A percentile compares a stretch with the other conserved stretches of the same genome.
Evolutionary conservation across 257 asterid species (phyloP).

Genomic region (Perilla frutescens): DNA sequence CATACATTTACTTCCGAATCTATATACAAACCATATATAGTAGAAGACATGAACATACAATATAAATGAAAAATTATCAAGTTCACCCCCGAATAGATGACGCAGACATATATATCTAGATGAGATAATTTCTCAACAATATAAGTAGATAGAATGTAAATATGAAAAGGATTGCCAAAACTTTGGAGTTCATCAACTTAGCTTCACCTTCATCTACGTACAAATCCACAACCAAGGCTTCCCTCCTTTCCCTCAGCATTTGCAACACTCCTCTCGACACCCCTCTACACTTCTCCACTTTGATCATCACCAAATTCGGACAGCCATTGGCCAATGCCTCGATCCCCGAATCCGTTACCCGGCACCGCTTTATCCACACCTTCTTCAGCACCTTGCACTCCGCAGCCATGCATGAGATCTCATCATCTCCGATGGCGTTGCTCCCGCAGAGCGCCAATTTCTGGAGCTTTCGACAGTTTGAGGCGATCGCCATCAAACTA

Average conservation of each 20-base stretch:
- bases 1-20: too few species aligned
- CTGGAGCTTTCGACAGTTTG: conserved; percentile 68
- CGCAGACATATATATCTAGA: neutral
- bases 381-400: conserved; percentile 69
- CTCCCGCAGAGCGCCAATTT: conserved; percentile 82
- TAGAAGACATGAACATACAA: too few species aligned
- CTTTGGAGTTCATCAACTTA: neutral
- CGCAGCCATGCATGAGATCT: conserved; percentile 66
- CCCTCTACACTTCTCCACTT: conserved; percentile 79
- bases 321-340: conserved; percentile 76
- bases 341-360: conserved; percentile 71
- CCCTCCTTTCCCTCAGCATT: conserved; percentile 70
- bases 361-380: conserved; percentile 79
- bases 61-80: neutral
- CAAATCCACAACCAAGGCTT: conserved; percentile 58
- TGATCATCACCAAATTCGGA: conserved; percentile 79
- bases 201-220: conserved; percentile 62
- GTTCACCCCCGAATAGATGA: neutral
- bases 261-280: conserved; percentile 67
- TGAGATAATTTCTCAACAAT: conserved; percentile 17
- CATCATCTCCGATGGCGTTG: conserved; percentile 75
- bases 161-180: neutral
- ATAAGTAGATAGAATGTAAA: conserved; percentile 2
- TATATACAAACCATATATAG: too few species aligned
- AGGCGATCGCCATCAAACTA: conserved; percentile 65